Percentiles rank a stretch among this genome's conserved stretches.
phyloP scores from a whole-genome alignment of 768 basidiomycete species.

The Calocybe indica region DNA sequence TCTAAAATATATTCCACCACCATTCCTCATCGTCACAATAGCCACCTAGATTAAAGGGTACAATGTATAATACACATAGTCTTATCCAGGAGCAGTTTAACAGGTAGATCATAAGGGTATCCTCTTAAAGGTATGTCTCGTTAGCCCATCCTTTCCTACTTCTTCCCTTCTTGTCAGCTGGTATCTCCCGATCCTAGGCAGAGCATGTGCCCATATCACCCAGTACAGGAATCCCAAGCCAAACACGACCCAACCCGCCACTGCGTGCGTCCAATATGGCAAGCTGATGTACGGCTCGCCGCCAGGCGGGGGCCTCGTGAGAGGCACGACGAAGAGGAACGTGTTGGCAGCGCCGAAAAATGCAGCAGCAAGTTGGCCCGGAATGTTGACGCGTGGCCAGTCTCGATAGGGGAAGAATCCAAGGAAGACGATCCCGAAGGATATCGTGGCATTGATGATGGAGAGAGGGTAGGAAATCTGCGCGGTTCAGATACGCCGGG shows the following conservation, averaged over 20 bases:
- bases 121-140: conserved; percentile 3
- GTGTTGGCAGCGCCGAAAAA: conserved; percentile 48
- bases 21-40: too few relatives aligned
- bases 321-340: conserved; percentile 42
- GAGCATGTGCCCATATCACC: conserved; percentile 10
- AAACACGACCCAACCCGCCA: conserved; percentile 22
- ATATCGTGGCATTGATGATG: conserved; percentile 39
- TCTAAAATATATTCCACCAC: background rate
- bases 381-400: conserved; percentile 9
- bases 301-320: conserved; percentile 39
- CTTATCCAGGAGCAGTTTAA: too few relatives aligned
- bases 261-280: conserved; percentile 41
- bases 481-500: too few relatives aligned
- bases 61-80: too few relatives aligned
- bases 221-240: conserved; percentile 24
- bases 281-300: conserved; percentile 35
- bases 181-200: conserved; percentile 8
- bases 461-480: conserved; percentile 34
- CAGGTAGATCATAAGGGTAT: background rate
- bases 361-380: conserved; percentile 12
- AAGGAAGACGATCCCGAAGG: conserved; percentile 39
- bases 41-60: too few relatives aligned
- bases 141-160: conserved; percentile 4
- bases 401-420: conserved; percentile 3
- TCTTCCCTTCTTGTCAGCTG: conserved; percentile 5